These are phyloP conservation scores for Nakazawaea pomicola DNA, from an alignment of 805 yeast genomes.

Conservation along the genomic window DNA sequence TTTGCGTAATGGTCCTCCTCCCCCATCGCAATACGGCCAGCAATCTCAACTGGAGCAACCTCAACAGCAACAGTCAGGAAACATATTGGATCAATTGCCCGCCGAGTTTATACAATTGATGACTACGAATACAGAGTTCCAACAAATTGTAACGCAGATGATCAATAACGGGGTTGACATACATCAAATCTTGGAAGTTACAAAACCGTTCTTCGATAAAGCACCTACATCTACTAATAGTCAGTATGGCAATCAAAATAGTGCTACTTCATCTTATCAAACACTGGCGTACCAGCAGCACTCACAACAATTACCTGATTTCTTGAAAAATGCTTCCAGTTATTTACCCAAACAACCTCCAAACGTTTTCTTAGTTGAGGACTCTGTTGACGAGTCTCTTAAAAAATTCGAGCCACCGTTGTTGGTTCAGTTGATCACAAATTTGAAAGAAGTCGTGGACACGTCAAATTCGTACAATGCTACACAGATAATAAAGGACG, in stretches of 20 bases:
- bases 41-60: not conserved
- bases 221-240: too few relatives aligned
- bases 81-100: slow-evolving; percentile 14
- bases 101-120: slow-evolving; percentile 19
- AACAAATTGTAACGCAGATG: slow-evolving; percentile 30
- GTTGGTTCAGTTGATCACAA: slow-evolving; percentile 62
- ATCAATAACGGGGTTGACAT: slow-evolving; percentile 30
- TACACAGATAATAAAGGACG: slow-evolving; percentile 44
- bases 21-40: slow-evolving; percentile 10
- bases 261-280: not conserved
- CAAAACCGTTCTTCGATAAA: slow-evolving; percentile 25
- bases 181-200: slow-evolving; percentile 24
- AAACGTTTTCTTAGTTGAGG: slow-evolving; percentile 44
- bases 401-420: slow-evolving; percentile 67
- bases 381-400: slow-evolving; percentile 56
- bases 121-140: slow-evolving; percentile 26
- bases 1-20: slow-evolving; percentile 17
- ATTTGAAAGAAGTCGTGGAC: slow-evolving; percentile 51
- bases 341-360: slow-evolving; percentile 45
- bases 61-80: slow-evolving; percentile 5
- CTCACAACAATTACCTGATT: slow-evolving; percentile 31
- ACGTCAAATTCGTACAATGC: slow-evolving; percentile 48
- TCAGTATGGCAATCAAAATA: too few relatives aligned
- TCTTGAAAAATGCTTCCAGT: slow-evolving; percentile 48
- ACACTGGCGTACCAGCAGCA: slow-evolving; percentile 13